These are phyloP conservation scores for Tylopilus felleus DNA, from an alignment of 768 basidiomycete genomes.

Conservation along the genomic window DNA sequence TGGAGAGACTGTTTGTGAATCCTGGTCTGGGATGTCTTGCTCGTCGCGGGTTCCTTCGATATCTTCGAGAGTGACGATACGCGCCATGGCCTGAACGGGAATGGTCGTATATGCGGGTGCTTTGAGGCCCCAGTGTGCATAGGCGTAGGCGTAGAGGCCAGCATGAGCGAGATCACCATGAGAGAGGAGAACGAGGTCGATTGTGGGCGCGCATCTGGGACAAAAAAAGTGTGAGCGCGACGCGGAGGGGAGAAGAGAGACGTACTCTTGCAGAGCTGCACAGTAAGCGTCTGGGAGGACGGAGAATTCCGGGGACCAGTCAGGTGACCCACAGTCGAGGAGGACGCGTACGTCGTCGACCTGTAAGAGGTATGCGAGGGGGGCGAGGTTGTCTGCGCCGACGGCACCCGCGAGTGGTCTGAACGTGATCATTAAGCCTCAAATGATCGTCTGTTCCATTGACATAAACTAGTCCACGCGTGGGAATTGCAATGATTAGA, in stretches of 20 bases:
- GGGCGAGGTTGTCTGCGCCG: constrained; percentile 56
- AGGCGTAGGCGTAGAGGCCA: constrained; percentile 91
- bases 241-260: constrained; percentile 11
- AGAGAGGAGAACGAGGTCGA: constrained; percentile 91
- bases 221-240: constrained; percentile 5
- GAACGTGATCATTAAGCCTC: constrained; percentile 68
- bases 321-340: constrained; percentile 91
- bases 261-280: constrained; percentile 62
- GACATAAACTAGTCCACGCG: constrained; percentile 15
- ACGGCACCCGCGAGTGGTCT: constrained; percentile 87
- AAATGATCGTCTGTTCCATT: neutral
- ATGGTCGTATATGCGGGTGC: constrained; percentile 93
- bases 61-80: constrained; percentile 88
- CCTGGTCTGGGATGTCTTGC: constrained; percentile 49
- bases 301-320: constrained; percentile 66
- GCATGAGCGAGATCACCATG: constrained; percentile 89
- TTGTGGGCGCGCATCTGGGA: constrained; percentile 59
- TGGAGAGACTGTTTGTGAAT: constrained; percentile 19
- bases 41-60: constrained; percentile 77
- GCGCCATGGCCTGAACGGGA: constrained; percentile 93
- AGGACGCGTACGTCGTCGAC: constrained; percentile 93
- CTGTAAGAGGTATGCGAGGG: constrained; percentile 83
- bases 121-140: constrained; percentile 80
- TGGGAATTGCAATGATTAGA: constrained; percentile 27
- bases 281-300: constrained; percentile 49